phyloP scores from a whole-genome alignment of 345 rosid genomes.

The Xanthoceras sorbifolium region DNA sequence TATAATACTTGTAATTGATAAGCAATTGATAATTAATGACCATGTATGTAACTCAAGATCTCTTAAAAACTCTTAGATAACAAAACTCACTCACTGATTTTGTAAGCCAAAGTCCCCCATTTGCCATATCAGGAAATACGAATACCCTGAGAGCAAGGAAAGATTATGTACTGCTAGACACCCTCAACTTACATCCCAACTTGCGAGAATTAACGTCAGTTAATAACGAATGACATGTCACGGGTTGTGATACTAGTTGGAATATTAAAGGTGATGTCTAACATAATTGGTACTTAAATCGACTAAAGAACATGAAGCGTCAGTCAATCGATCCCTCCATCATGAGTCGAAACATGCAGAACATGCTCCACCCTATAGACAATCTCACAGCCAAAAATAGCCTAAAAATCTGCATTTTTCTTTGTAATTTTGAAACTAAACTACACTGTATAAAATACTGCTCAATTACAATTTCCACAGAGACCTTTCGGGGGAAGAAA shows the following conservation, averaged over 20 bases:
- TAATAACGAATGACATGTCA: too few species aligned
- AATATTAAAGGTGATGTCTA: not conserved
- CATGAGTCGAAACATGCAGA: not conserved
- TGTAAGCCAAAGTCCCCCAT: not conserved
- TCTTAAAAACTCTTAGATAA: too few species aligned
- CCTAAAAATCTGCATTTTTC: slow-evolving; percentile 11
- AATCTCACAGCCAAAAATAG: not conserved
- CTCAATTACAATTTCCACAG: slow-evolving; percentile 3
- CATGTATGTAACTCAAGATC: too few species aligned
- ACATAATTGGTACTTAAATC: not conserved
- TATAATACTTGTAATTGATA: too few species aligned
- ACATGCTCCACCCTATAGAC: slow-evolving; percentile 1
- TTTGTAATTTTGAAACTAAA: slow-evolving; percentile 5
- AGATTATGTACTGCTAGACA: not conserved
- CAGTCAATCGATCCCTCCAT: not conserved
- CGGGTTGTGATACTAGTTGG: too few species aligned
- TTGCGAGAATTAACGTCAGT: too few species aligned
- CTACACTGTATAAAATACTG: slow-evolving; percentile 5
- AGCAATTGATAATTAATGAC: too few species aligned
- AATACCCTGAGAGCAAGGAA: not conserved
- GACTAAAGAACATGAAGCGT: not conserved
- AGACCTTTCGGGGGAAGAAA: not conserved
- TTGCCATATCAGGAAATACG: too few species aligned
- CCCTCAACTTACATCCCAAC: too few species aligned
- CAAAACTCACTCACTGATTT: too few species aligned